Evolutionary conservation across 2,329 filamentous ascomycete species (phyloP), one percentile per base, ranked within the genome.

Genomic region (Colletotrichum lindemuthianum): DNA sequence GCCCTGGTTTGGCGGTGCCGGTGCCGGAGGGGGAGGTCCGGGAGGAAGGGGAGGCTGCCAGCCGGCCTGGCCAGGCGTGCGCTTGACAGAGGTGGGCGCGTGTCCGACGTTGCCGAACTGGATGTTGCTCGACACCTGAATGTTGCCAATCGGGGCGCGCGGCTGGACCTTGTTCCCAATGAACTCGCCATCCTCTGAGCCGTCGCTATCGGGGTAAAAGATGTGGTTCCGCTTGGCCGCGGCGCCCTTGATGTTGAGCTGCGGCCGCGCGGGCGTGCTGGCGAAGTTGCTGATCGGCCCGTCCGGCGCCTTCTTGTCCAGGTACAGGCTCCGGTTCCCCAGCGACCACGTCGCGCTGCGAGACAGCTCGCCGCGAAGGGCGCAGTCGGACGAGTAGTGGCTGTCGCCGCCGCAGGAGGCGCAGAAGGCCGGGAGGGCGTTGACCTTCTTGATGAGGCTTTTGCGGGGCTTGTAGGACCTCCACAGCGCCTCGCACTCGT

Each of bases 401-500:
- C 80, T 79, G 34, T 76, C 70, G 12, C 72, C 73, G 33, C 86
- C 88, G 69, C 88, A 90, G 40, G 72, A 73, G 63, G 86, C 87
- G 74, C 88, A 90, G 57, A 80, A 84, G 1, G 80, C 75, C 0
- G 80, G 79, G 16, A 90, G 79, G 36, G 74, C 73, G 52, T 75
- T 76, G 43, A 89, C 85, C 65, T 80, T 86, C 61, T 77, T 79
- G 52, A 81, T 75, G 12, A 74, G 74, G 13, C 75, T 71, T 9
- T 75, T 69, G 12, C 76, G 73, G 2, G 79, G 80, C 11, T 76
- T 73, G 71, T 84, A 89, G 15, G 81, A 86, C 61, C 84, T 80
- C 88, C 88, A 92, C 32, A 89, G 76, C 51, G 82, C 78, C 57
- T 84, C 82, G 72, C 90, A 92, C 2, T 83, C 76, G 11, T 78